phyloP scores from a whole-genome alignment of 495 filamentous ascomycete genomes.

The Penicillium paradoxum region DNA sequence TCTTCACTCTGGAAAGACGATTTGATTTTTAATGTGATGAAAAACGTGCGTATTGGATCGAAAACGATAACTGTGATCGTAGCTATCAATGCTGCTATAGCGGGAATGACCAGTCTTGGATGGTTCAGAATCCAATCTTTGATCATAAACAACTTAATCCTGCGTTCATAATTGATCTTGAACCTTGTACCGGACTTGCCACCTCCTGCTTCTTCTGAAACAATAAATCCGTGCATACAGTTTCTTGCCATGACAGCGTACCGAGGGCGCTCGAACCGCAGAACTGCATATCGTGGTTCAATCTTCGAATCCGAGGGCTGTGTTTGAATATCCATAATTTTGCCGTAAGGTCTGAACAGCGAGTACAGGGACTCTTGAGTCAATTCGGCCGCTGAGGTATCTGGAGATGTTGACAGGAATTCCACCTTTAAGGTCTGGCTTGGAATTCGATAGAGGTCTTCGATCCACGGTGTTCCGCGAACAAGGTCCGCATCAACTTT shows the following conservation, averaged over 20 bases:
- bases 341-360: conserved; percentile 86
- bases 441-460: conserved; percentile 83
- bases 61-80: conserved; percentile 87
- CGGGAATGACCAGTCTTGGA: conserved; percentile 81
- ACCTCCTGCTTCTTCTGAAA: conserved; percentile 60
- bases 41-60: conserved; percentile 88
- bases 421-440: conserved; percentile 72
- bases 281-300: conserved; percentile 67
- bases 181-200: conserved; percentile 69
- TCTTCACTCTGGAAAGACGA: conserved; percentile 67
- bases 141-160: conserved; percentile 67
- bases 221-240: conserved; percentile 81
- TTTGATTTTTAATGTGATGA: conserved; percentile 81
- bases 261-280: conserved; percentile 67
- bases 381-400: conserved; percentile 63
- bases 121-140: conserved; percentile 88
- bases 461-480: conserved; percentile 84
- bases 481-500: conserved; percentile 65
- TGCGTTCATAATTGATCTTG: conserved; percentile 75
- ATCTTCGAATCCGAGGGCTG: conserved; percentile 82
- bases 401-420: conserved; percentile 66
- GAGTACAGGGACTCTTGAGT: conserved; percentile 82
- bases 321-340: conserved; percentile 70
- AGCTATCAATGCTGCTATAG: conserved; percentile 71
- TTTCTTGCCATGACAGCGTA: conserved; percentile 84